phyloP scores from a whole-genome alignment of 176 grass and related monocot species.

The Alloteropsis semialata region DNA sequence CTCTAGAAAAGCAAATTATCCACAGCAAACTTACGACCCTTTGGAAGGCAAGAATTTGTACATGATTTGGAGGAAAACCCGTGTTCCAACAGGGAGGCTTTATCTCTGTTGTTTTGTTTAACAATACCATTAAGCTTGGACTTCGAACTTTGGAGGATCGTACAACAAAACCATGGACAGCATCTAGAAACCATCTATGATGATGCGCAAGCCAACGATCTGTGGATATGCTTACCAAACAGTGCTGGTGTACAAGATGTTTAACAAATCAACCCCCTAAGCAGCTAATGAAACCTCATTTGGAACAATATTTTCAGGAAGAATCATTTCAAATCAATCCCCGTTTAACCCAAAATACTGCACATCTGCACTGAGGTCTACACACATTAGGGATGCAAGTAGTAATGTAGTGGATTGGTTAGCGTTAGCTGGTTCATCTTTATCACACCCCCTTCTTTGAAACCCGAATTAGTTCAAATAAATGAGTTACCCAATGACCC shows the following conservation, averaged over 20 bases:
- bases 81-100: background rate
- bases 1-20: background rate
- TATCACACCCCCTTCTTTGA: too few species aligned
- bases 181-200: background rate
- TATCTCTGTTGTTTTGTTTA: background rate
- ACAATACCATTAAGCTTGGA: background rate
- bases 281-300: background rate
- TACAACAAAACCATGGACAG: background rate
- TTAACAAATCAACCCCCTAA: background rate
- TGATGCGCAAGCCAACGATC: background rate
- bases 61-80: background rate
- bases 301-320: background rate
- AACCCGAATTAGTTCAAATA: too few species aligned
- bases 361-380: background rate
- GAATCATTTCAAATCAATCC: background rate
- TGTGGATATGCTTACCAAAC: background rate
- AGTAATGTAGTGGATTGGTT: too few species aligned
- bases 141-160: background rate
- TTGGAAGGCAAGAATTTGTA: background rate
- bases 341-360: background rate
- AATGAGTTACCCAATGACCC: too few species aligned
- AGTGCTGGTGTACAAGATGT: background rate
- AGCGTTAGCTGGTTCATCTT: too few species aligned
- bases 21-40: background rate
- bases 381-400: too few species aligned